Evolutionary conservation across 345 rosid species (phyloP), one percentile per base, ranked within the genome.

Genomic region (Syzygium grande): DNA sequence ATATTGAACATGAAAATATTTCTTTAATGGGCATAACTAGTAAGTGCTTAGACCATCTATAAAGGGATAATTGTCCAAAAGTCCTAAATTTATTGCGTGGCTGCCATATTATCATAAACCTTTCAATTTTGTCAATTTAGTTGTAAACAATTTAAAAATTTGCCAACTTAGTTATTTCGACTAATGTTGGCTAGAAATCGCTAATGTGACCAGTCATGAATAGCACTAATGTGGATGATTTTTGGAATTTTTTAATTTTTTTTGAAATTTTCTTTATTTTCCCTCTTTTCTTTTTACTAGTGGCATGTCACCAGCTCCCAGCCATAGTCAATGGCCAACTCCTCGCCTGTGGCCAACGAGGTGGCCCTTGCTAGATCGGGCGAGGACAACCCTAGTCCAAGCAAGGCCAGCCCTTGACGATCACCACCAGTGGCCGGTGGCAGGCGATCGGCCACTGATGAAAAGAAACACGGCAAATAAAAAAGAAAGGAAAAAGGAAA

Each of bases 301-400:
- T 59, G 29, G 15, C 16, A 0, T 0, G 29, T 59, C 0, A 0
- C 3, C 0, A 0, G 27, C 30, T 11, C 25, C 11, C 5, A 15
- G 15, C 2, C 46, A 43, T 43, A 43, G 46, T 43, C 46, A 1
- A 43, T 43, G 46, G 46, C 46, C 7, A 7, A 43, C 46, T n/a
- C 46, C 46, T 43, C 7, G 7, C 46, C 46, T 43, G 46, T 43
- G 46, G 46, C 7, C 46, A 1, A 11, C 5, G 27, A 0, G 12
- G 0, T 5, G 29, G n/a, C 65, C 12, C 65, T 25, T 29, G 11
- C 14, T 58, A 58, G 65, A 58, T 58, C 25, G 14, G 29, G 15
- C 0, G 11, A 58, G 65, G 1, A 7, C 0, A 0, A 58, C 29
- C 65, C 27, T 25, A 13, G 14, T 6, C 61, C 0, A 11, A 0